These are phyloP conservation scores for Solanum etuberosum DNA, from an alignment of 257 asterid species.

Conservation along the genomic window DNA sequence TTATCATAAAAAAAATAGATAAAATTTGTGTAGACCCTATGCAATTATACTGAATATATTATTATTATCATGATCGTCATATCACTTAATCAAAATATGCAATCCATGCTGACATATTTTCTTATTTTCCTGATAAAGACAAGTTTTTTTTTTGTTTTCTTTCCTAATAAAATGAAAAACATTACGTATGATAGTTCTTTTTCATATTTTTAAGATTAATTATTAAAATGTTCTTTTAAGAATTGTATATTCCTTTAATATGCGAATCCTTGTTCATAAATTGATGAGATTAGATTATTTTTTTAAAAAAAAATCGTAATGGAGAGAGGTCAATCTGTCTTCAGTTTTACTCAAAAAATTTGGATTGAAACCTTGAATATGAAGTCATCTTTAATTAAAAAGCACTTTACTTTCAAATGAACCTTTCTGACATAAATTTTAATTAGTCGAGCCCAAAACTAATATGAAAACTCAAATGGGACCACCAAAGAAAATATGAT, in stretches of 20 bases:
- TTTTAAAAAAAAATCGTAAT: rapidly evolving
- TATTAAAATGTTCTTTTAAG: neutral
- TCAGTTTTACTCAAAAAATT: neutral
- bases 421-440: neutral
- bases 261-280: neutral
- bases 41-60: neutral
- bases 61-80: neutral
- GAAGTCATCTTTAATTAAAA: rapidly evolving
- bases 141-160: neutral
- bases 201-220: neutral
- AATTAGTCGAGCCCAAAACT: neutral
- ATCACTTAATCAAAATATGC: neutral
- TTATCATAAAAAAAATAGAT: too few relatives aligned
- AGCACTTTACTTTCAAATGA: rapidly evolving
- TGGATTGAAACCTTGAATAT: neutral
- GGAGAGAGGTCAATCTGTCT: rapidly evolving
- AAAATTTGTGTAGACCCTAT: too few relatives aligned
- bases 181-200: neutral
- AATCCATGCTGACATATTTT: neutral
- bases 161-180: neutral
- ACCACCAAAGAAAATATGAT: neutral
- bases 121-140: neutral
- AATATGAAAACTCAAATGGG: neutral
- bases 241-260: conserved; percentile 7
- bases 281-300: neutral